These are phyloP conservation scores for Pascua sp. DNA, from an alignment of 1,284 basidiomycete species.

Conservation along the genomic window DNA sequence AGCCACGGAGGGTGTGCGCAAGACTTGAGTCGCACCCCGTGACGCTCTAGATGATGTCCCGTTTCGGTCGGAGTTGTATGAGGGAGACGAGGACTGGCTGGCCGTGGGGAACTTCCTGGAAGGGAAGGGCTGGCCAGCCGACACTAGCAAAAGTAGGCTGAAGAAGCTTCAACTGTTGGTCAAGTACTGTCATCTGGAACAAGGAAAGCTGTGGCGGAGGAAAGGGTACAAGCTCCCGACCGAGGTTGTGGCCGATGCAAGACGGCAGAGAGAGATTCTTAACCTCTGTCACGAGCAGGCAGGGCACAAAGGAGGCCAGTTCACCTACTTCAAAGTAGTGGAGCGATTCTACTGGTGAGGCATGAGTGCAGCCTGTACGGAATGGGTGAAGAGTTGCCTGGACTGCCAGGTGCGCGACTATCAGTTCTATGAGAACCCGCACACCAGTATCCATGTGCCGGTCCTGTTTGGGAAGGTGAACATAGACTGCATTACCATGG, in stretches of 20 bases:
- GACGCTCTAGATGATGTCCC: neutral
- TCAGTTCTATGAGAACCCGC: neutral
- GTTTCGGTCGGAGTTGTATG: neutral
- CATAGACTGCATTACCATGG: conserved; percentile 11
- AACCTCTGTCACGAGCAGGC: too few relatives aligned
- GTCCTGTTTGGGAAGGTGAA: neutral
- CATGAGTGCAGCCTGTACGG: neutral
- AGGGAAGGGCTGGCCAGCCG: too few relatives aligned
- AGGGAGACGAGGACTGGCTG: neutral
- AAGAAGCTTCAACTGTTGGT: too few relatives aligned
- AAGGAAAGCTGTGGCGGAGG: too few relatives aligned
- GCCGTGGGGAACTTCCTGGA: neutral
- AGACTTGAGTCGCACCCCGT: neutral
- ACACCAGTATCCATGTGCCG: neutral
- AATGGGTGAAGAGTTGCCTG: neutral
- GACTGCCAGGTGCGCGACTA: conserved; percentile 1
- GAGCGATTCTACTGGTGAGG: too few relatives aligned
- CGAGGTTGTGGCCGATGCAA: too few relatives aligned
- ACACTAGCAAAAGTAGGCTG: neutral
- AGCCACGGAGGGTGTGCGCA: neutral
- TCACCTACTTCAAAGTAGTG: too few relatives aligned
- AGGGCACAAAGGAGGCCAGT: too few relatives aligned
- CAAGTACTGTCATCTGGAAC: too few relatives aligned
- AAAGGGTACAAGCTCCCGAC: too few relatives aligned
- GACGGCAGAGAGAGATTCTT: too few relatives aligned